These are phyloP conservation scores for Sergeia podlipaevii DNA, from an alignment of 208 protist species.

Conservation along the genomic window DNA sequence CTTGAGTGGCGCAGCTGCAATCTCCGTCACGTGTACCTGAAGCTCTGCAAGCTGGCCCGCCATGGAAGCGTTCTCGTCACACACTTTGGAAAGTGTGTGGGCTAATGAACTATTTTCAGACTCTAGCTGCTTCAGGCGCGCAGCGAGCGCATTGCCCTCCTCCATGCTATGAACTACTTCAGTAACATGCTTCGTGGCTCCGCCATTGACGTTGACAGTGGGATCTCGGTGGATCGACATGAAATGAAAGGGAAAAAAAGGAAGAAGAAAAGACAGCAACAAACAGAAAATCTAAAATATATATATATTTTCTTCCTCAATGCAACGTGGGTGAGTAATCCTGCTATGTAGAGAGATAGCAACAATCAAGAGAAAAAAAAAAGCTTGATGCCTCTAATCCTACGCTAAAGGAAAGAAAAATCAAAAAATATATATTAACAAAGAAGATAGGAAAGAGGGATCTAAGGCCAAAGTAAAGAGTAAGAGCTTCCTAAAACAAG, in stretches of 20 bases:
- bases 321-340: no score
- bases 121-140: conserved; percentile 63
- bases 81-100: conserved; percentile 60
- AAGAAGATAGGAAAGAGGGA: no score
- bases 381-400: no score
- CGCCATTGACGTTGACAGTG: not conserved
- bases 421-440: no score
- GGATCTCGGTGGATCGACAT: not conserved
- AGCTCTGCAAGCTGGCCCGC: conserved; percentile 21
- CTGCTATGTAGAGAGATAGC: no score
- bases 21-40: conserved; percentile 35
- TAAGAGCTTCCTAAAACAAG: no score
- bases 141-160: conserved; percentile 59
- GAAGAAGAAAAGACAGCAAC: not conserved
- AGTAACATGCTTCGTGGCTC: not conserved
- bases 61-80: conserved; percentile 78
- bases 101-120: conserved; percentile 52
- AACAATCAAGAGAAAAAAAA: no score
- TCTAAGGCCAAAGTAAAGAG: no score
- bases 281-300: no score
- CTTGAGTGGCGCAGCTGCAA: conserved; percentile 32
- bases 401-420: no score
- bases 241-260: not conserved
- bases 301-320: no score
- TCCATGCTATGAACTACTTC: conserved; percentile 45